Percentiles rank a stretch among this genome's conserved stretches.
These are phyloP conservation scores for Gliomastix tumulicola DNA, from an alignment of 2,329 filamentous ascomycete genomes.

Conservation along the genomic window DNA sequence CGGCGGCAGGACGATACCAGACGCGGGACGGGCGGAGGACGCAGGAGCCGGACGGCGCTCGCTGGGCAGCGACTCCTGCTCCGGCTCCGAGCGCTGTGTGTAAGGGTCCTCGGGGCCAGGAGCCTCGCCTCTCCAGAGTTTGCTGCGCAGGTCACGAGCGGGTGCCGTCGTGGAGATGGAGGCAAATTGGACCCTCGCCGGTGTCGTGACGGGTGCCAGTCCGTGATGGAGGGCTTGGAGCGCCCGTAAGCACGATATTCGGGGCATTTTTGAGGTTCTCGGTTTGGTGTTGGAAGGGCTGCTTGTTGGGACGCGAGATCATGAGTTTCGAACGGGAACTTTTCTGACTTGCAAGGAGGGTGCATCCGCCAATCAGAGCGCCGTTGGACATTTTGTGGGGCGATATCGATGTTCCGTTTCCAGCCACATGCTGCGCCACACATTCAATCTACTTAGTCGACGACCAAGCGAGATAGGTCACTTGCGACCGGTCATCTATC, in stretches of 20 bases:
- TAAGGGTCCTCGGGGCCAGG: conserved; percentile 30
- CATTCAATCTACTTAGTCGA: too few relatives aligned
- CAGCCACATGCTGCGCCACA: too few relatives aligned
- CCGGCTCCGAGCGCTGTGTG: conserved; percentile 20
- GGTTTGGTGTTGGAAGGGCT: not conserved
- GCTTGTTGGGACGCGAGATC: too few relatives aligned
- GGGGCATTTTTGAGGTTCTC: conserved; percentile 23
- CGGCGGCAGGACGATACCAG: conserved; percentile 19
- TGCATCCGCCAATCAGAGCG: too few relatives aligned
- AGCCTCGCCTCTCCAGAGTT: conserved; percentile 31
- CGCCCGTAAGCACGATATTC: conserved; percentile 29
- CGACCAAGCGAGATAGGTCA: too few relatives aligned
- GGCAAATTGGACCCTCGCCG: too few relatives aligned
- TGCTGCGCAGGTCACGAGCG: conserved; percentile 23
- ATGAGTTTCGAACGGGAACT: conserved; percentile 2
- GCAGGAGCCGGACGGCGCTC: too few relatives aligned
- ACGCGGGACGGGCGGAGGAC: too few relatives aligned
- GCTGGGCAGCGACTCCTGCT: conserved; percentile 18
- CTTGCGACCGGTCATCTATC: too few relatives aligned
- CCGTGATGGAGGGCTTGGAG: conserved; percentile 21
- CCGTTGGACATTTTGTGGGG: too few relatives aligned
- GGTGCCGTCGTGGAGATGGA: conserved; percentile 25
- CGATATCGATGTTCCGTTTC: too few relatives aligned
- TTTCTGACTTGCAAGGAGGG: conserved; percentile 1
- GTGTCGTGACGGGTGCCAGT: too few relatives aligned